A percentile compares a stretch with the other conserved stretches of the same genome.
phyloP scores from a whole-genome alignment of 2,329 filamentous ascomycete species.

The Fusarium sp. region DNA sequence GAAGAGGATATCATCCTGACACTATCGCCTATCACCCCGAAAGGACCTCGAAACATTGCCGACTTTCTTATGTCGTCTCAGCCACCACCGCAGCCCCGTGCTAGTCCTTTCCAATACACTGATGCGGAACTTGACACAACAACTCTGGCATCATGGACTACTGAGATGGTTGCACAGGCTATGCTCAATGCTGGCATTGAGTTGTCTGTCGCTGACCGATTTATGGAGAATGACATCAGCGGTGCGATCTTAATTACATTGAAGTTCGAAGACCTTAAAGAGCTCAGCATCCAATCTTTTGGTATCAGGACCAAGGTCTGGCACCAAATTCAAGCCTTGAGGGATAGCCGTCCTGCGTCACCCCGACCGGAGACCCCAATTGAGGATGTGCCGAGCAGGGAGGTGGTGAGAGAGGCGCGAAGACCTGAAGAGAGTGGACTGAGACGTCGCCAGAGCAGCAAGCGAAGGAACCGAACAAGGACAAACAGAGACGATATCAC shows the following conservation, averaged over 20 bases:
- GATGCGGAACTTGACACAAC: conserved; percentile 67
- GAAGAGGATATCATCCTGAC: conserved; percentile 69
- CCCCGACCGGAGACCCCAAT: conserved; percentile 69
- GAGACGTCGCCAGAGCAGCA: conserved; percentile 56
- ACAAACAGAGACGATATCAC: conserved; percentile 73
- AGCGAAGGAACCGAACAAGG: conserved; percentile 54
- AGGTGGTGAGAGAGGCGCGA: conserved; percentile 60
- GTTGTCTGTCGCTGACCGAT: conserved; percentile 79
- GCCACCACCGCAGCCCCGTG: conserved; percentile 49
- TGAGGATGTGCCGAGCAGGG: conserved; percentile 67
- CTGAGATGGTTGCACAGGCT: conserved; percentile 83
- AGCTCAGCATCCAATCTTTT: conserved; percentile 84
- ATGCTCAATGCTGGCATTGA: conserved; percentile 89
- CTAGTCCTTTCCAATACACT: conserved; percentile 68
- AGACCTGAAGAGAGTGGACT: conserved; percentile 52
- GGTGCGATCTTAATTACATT: conserved; percentile 89
- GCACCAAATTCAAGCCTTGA: conserved; percentile 80
- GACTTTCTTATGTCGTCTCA: conserved; percentile 44
- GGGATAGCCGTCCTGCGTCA: conserved; percentile 64
- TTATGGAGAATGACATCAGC: conserved; percentile 92
- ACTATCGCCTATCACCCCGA: conserved; percentile 79
- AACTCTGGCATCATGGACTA: conserved; percentile 74
- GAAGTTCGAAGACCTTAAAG: conserved; percentile 87
- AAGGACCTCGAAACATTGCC: conserved; percentile 59
- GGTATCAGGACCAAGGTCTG: conserved; percentile 83